phyloP scores from a whole-genome alignment of 2,329 filamentous ascomycete species.

The Didymella arachidicola region DNA sequence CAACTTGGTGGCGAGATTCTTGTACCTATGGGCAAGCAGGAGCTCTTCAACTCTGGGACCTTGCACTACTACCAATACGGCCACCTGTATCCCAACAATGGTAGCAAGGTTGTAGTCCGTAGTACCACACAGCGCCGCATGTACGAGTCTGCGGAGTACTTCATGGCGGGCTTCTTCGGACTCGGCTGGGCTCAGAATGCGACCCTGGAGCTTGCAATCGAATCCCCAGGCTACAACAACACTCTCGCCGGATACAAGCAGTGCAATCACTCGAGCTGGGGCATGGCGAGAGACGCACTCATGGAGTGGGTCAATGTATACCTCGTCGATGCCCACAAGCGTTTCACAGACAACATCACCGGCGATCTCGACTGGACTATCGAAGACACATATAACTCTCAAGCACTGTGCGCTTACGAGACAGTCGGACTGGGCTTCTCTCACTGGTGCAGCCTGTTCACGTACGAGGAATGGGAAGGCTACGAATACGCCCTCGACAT shows the following conservation, averaged over 20 bases:
- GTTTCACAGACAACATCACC: conserved; percentile 63
- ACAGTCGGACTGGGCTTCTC: conserved; percentile 79
- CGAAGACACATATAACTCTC: conserved; percentile 64
- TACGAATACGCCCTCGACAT: conserved; percentile 77
- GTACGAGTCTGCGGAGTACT: conserved; percentile 79
- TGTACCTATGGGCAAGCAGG: conserved; percentile 74
- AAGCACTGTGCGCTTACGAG: conserved; percentile 79
- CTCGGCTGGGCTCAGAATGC: conserved; percentile 76
- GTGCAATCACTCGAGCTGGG: conserved; percentile 67
- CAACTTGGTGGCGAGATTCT: conserved; percentile 74
- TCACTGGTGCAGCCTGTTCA: conserved; percentile 77
- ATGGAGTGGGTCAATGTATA: conserved; percentile 70
- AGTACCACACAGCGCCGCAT: conserved; percentile 81
- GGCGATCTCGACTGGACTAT: conserved; percentile 48
- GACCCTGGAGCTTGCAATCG: conserved; percentile 76
- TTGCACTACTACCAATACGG: conserved; percentile 77
- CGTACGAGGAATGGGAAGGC: conserved; percentile 74
- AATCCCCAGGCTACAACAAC: conserved; percentile 71
- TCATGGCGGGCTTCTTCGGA: conserved; percentile 80
- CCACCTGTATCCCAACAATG: conserved; percentile 71
- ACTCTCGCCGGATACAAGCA: conserved; percentile 72
- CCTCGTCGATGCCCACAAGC: conserved; percentile 68
- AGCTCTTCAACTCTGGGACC: conserved; percentile 74
- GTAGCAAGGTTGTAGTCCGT: conserved; percentile 74
- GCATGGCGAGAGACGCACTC: conserved; percentile 59